Percentiles rank a stretch among this genome's conserved stretches.
Evolutionary conservation across 116 monocot genomes (phyloP).

Genomic region (Phalaenopsis hybrid): DNA sequence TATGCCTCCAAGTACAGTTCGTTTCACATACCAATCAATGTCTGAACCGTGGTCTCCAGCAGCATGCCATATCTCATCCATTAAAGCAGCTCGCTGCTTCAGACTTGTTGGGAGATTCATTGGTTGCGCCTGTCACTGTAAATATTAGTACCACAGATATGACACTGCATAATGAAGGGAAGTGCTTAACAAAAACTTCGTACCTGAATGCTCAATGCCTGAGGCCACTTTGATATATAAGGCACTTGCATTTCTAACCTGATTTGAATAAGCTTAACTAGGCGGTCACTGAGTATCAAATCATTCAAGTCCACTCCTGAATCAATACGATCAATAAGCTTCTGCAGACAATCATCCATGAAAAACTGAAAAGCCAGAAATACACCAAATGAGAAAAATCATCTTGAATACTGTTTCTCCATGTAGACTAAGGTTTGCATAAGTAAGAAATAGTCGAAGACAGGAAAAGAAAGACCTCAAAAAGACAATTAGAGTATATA

Average conservation of each 20-base stretch:
- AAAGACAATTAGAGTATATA: background rate
- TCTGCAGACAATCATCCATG: slow-evolving; percentile 60
- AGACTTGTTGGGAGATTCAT: slow-evolving; percentile 69
- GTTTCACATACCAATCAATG: slow-evolving; percentile 92
- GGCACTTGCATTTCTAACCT: slow-evolving; percentile 50
- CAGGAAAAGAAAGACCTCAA: background rate
- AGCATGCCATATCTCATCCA: slow-evolving; percentile 98
- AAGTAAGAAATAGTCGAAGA: background rate
- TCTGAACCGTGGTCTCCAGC: slow-evolving; percentile 68
- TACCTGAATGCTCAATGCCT: slow-evolving; percentile 61
- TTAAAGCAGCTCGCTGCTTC: slow-evolving; percentile 72
- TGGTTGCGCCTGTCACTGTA: slow-evolving; percentile 34
- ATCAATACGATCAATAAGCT: slow-evolving; percentile 42
- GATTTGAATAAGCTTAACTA: slow-evolving; percentile 41
- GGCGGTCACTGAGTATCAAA: slow-evolving; percentile 37
- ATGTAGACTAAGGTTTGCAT: background rate
- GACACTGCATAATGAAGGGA: background rate
- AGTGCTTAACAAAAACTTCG: background rate
- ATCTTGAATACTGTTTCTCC: background rate
- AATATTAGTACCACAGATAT: background rate
- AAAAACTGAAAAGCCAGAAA: slow-evolving; percentile 33
- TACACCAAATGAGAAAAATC: background rate
- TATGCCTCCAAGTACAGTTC: slow-evolving; percentile 86
- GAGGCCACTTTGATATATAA: slow-evolving; percentile 56
- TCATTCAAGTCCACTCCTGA: slow-evolving; percentile 32